Percentiles rank a stretch among this genome's conserved stretches.
phyloP scores from a whole-genome alignment of 768 basidiomycete genomes.

The Pisolithus marmoratus region DNA sequence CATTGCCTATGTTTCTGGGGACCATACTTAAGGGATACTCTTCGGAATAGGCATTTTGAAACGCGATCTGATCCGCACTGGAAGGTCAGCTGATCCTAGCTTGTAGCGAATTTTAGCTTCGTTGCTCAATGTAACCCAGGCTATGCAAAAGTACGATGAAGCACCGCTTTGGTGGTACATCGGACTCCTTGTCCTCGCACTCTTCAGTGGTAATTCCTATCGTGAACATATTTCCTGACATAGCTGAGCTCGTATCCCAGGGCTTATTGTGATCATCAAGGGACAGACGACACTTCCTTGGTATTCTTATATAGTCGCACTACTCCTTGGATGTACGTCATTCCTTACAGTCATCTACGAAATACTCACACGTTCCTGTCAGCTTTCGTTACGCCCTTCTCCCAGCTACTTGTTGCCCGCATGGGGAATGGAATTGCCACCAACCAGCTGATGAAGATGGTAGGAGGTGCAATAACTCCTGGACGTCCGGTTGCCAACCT shows the following conservation, averaged over 20 bases:
- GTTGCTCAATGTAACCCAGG: constrained; percentile 19
- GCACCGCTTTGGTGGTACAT: constrained; percentile 60
- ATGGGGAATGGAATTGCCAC: constrained; percentile 59
- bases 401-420: constrained; percentile 49
- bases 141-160: constrained; percentile 56
- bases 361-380: background rate
- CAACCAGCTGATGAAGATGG: constrained; percentile 61
- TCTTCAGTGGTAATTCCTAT: constrained; percentile 44
- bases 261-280: constrained; percentile 50
- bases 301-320: constrained; percentile 57
- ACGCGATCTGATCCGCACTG: constrained; percentile 55
- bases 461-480: constrained; percentile 53
- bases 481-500: constrained; percentile 66
- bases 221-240: no score
- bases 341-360: constrained; percentile 17
- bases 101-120: background rate
- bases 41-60: constrained; percentile 41
- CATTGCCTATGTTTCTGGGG: constrained; percentile 58
- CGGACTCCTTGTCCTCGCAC: constrained; percentile 41
- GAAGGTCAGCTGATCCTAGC: constrained; percentile 26
- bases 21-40: constrained; percentile 41
- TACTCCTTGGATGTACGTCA: constrained; percentile 45
- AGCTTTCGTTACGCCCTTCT: constrained; percentile 36
- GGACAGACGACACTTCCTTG: constrained; percentile 58
- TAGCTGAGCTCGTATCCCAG: constrained; percentile 17